Conservation (phyloP, 148 eudicot species). For the Camellia granthamiana region DNA sequence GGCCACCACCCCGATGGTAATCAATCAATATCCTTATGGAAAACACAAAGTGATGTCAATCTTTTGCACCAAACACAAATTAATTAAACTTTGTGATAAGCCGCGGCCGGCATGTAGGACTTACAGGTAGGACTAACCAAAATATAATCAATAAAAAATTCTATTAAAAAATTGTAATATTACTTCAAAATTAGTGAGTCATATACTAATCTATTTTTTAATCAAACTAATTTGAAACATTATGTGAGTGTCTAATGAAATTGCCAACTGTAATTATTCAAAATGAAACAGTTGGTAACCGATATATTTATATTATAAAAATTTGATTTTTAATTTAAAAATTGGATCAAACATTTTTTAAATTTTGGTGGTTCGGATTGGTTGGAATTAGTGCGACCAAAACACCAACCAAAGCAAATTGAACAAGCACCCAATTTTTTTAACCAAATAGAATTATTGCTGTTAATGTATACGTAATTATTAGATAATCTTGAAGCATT, state of each 20-base stretch:
- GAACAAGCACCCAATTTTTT: too few species aligned
- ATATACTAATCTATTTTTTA: neutral
- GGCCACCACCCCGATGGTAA: too few species aligned
- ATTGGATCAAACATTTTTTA: too few species aligned
- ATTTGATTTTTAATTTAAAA: neutral
- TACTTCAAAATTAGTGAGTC: neutral
- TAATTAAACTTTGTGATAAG: constrained; percentile 6
- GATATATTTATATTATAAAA: neutral
- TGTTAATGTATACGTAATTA: too few species aligned
- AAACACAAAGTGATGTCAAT: neutral
- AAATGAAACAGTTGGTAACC: constrained; percentile 13
- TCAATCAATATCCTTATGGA: neutral
- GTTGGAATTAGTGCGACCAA: too few species aligned
- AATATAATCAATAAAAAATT: neutral
- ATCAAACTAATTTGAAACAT: constrained; percentile 3
- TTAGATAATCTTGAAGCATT: too few species aligned
- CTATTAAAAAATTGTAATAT: neutral
- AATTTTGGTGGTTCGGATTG: too few species aligned
- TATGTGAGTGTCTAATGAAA: constrained; percentile 5
- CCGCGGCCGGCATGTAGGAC: constrained; percentile 8
- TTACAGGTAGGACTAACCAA: neutral
- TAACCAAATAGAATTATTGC: too few species aligned
- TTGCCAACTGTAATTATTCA: constrained; percentile 20
- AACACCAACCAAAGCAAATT: too few species aligned
- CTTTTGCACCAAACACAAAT: neutral